Evolutionary conservation across 2,329 filamentous ascomycete genomes (phyloP), one percentile per base, ranked within the genome.

Genomic region (Epichloe gansuensis): DNA sequence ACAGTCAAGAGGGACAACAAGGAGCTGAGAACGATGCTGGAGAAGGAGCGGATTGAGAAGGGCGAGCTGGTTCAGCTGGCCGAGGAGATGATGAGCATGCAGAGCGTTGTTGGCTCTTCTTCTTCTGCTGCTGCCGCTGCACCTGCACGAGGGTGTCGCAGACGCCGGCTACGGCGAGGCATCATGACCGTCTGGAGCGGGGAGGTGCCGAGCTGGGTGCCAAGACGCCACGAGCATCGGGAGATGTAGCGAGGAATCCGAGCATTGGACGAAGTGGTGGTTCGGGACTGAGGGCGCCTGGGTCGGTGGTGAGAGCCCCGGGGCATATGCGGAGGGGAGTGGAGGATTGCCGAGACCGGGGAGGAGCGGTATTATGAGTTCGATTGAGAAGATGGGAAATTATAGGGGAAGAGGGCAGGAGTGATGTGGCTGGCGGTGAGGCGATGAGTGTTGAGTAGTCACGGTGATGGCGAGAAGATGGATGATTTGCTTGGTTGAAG

Each of bases 321-420:
- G 72, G 75, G 54, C 74, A 76, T 58, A 64, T 75, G 51, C 71
- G 69, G 45, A 73, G 69, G 65, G 72, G 53, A 67, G 54, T 57
- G 70, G 70, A 41, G 74, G 71, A 8, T 61, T 78, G 51, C 72
- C 75, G 41, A 69, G 77, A 55, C 77, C 76, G 13, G 73, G 74
- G 35, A 59, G 87, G 61, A 88, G 85, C 63, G 82, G 85, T 53
- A 85, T 93, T 62, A 84, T 94, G 83, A 86, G 78, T 60, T 89
- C 86, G 17, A 93, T 94, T 65, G 88, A 94, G 74, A 82, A 84
- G 69, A 94, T 94, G 89, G 88, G 88, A 9, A 83, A 75, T 60
- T 74, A 81, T 59, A 67, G 76, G 13, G 71, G 74, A 9, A 42
- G 50, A 23, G 53, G 28, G 5, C 50, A 43, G 5, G 53, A 50